Conservation (phyloP, 176 grass and related monocot species). For the Themeda triandra region DNA sequence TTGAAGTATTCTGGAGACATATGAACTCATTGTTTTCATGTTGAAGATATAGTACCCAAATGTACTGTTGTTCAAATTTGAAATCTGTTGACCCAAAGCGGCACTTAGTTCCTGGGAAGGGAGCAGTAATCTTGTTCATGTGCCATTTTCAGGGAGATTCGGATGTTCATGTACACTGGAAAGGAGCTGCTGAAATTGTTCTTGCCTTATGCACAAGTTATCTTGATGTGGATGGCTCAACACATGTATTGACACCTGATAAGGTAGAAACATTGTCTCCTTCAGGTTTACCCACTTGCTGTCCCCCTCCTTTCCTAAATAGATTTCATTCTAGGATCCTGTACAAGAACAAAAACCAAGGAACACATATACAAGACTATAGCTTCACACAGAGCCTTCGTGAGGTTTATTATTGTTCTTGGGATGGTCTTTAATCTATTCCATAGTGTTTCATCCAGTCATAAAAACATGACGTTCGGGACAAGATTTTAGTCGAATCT, state of each 20-base stretch:
- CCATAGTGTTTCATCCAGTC: background rate
- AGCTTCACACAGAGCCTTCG: background rate
- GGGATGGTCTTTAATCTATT: background rate
- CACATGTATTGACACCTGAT: slow-evolving; percentile 50
- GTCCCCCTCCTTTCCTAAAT: background rate
- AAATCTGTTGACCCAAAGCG: background rate
- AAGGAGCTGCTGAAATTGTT: slow-evolving; percentile 95
- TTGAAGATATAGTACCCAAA: background rate
- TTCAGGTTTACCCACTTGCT: background rate
- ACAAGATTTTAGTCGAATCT: background rate
- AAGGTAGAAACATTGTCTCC: slow-evolving; percentile 36
- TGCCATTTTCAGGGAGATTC: slow-evolving; percentile 53
- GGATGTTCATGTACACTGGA: slow-evolving; percentile 86
- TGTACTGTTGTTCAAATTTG: background rate
- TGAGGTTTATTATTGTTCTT: background rate
- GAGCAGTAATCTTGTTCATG: slow-evolving; percentile 14
- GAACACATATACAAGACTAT: background rate
- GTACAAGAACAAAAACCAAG: background rate
- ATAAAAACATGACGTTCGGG: background rate
- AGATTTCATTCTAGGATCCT: background rate
- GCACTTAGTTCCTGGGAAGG: background rate
- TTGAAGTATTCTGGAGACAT: background rate
- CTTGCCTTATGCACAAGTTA: slow-evolving; percentile 71
- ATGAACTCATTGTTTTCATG: background rate
- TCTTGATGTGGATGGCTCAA: slow-evolving; percentile 51